Evolutionary conservation across 768 basidiomycete genomes (phyloP).

Genomic region (Imleria badia): DNA sequence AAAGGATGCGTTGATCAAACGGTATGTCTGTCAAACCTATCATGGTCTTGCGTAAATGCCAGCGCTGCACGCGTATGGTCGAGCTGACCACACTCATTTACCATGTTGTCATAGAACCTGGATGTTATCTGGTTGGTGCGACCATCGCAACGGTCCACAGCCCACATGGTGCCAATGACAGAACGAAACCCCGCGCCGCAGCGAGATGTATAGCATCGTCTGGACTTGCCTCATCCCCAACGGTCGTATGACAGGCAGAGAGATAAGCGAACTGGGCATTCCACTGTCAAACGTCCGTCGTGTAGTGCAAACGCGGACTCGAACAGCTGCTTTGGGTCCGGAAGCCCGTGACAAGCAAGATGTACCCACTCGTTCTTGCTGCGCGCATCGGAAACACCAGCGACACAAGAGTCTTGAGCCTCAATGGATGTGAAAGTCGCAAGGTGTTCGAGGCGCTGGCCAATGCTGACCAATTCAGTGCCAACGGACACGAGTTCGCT

Average conservation of each 20-base stretch:
- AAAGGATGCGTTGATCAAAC: no score
- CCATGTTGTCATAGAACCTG: background rate
- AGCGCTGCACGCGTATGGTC: background rate
- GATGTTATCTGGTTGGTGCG: background rate
- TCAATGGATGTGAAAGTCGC: background rate
- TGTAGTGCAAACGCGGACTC: background rate
- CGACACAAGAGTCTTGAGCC: background rate
- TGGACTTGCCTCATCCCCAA: background rate
- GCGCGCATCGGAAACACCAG: background rate
- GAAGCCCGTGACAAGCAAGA: no score
- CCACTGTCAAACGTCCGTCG: background rate
- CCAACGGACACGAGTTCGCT: no score
- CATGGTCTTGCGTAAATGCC: background rate
- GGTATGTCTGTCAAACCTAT: background rate
- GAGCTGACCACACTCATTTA: background rate
- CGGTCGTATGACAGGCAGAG: background rate
- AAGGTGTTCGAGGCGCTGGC: no score
- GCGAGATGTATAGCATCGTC: background rate
- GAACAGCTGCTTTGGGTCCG: background rate
- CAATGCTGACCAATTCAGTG: no score
- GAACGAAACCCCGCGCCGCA: background rate
- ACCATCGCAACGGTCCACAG: background rate
- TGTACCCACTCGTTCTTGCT: background rate
- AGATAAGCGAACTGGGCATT: background rate
- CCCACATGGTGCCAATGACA: background rate